These are phyloP conservation scores for Geotrichum phurueaensis DNA, from an alignment of 1,139 yeast genomes.

Conservation along the genomic window DNA sequence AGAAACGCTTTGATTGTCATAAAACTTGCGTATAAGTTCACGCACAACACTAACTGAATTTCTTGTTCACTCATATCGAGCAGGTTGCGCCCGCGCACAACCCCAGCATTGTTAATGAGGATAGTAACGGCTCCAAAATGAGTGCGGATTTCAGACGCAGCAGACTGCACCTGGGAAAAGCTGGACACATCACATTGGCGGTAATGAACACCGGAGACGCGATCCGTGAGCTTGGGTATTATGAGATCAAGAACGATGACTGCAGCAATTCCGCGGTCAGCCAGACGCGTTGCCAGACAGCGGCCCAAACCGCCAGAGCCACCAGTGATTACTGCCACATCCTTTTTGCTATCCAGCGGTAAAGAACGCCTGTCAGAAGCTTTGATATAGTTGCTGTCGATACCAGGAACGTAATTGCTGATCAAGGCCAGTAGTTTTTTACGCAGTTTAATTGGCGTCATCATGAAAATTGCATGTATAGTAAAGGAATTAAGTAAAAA, in stretches of 20 bases:
- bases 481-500: neutral
- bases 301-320: constrained; percentile 17
- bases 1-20: constrained; percentile 63
- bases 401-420: neutral
- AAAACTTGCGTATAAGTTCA: constrained; percentile 65
- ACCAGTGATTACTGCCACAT: constrained; percentile 19
- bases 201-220: constrained; percentile 45
- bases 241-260: constrained; percentile 62
- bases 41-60: constrained; percentile 54
- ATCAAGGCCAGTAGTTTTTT: neutral
- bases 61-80: constrained; percentile 50
- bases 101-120: constrained; percentile 79
- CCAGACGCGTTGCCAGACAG: constrained; percentile 5
- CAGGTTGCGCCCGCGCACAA: constrained; percentile 51
- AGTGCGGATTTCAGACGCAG: constrained; percentile 16
- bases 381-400: neutral
- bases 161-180: constrained; percentile 37
- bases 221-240: constrained; percentile 38
- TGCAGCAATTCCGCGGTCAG: constrained; percentile 20
- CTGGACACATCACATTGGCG: constrained; percentile 65
- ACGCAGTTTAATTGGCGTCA: neutral
- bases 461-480: neutral
- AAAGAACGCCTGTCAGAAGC: no score
- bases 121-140: constrained; percentile 56
- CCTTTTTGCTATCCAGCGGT: neutral